phyloP scores from a whole-genome alignment of 176 grass and related monocot genomes.

The Poa annua region DNA sequence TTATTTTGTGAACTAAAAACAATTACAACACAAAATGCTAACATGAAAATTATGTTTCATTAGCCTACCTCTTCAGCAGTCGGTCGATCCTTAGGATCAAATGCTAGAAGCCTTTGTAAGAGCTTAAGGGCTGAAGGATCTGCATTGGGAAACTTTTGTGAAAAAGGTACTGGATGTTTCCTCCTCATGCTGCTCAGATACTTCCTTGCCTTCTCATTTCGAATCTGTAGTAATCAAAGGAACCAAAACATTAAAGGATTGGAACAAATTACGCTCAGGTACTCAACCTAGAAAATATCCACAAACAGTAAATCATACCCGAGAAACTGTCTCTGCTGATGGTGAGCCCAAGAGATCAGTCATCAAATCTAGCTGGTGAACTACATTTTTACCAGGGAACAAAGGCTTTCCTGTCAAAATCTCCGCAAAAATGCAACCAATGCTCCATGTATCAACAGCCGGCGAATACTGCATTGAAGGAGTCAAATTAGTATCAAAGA shows the following conservation, averaged over 20 bases:
- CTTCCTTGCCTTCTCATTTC: constrained; percentile 93
- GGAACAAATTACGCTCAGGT: constrained; percentile 22
- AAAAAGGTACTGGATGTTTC: constrained; percentile 77
- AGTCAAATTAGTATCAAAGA: constrained; percentile 32
- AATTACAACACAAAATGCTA: constrained; percentile 16
- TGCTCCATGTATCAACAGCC: constrained; percentile 98
- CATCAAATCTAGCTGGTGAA: constrained; percentile 98
- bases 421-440: constrained; percentile 99
- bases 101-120: constrained; percentile 87
- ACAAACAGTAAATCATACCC: constrained; percentile 55
- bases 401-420: constrained; percentile 93
- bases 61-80: constrained; percentile 80
- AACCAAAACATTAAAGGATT: not conserved
- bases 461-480: constrained; percentile 76
- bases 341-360: constrained; percentile 94
- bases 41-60: constrained; percentile 32
- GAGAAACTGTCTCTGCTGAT: constrained; percentile 68
- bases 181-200: constrained; percentile 82
- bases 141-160: constrained; percentile 86
- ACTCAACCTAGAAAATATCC: not conserved
- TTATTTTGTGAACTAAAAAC: constrained; percentile 21
- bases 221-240: constrained; percentile 52
- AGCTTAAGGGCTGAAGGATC: constrained; percentile 84
- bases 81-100: constrained; percentile 95
- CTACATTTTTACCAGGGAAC: constrained; percentile 99